phyloP scores from a whole-genome alignment of 2,329 filamentous ascomycete genomes.

The Madurella mycetomatis region DNA sequence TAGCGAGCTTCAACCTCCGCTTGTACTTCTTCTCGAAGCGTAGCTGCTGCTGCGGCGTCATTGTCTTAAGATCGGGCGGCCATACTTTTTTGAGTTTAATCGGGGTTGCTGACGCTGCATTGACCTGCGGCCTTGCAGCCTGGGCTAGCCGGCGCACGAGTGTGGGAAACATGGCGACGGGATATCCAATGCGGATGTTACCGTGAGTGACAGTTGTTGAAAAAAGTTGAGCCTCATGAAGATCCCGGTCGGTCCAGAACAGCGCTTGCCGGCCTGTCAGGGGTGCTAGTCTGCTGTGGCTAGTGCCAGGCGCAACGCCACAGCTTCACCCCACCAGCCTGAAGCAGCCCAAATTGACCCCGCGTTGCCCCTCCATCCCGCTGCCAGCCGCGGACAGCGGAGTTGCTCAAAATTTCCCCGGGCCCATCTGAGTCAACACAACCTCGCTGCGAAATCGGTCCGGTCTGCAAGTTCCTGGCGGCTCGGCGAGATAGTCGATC shows the following conservation, averaged over 20 bases:
- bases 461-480: neutral
- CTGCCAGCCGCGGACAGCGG: constrained; percentile 2
- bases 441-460: constrained; percentile 7
- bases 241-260: neutral
- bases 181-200: neutral
- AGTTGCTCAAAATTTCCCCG: constrained; percentile 19
- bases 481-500: neutral
- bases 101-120: constrained; percentile 40
- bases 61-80: constrained; percentile 70
- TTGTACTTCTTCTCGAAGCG: constrained; percentile 76
- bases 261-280: neutral
- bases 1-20: constrained; percentile 58
- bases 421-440: neutral
- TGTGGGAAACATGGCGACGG: constrained; percentile 42
- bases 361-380: constrained; percentile 22
- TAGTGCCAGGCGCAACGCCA: neutral
- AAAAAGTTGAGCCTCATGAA: constrained; percentile 1
- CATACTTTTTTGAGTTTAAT: constrained; percentile 67
- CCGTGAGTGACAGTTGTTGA: neutral
- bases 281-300: neutral
- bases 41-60: constrained; percentile 69
- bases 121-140: constrained; percentile 23
- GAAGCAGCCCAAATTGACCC: constrained; percentile 10
- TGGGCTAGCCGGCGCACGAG: constrained; percentile 39
- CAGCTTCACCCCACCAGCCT: neutral